Conservation (phyloP, 257 asterid genomes). For the Perilla frutescens region DNA sequence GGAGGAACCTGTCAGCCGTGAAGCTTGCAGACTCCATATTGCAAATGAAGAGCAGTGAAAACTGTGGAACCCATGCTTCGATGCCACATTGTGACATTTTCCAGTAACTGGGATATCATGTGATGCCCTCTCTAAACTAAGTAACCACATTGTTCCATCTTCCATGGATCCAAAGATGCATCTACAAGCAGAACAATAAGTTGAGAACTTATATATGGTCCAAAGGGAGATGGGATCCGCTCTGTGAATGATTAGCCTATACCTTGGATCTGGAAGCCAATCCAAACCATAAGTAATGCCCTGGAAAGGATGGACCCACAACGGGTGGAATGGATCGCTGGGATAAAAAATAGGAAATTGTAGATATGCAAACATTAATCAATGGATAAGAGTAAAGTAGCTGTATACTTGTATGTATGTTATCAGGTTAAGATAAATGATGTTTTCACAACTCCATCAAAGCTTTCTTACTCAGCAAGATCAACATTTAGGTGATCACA, state of each 20-base stretch:
- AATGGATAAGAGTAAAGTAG: slow-evolving; percentile 9
- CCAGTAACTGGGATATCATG: slow-evolving; percentile 68
- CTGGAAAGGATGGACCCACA: slow-evolving; percentile 70
- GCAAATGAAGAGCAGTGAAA: slow-evolving; percentile 68
- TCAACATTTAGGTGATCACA: slow-evolving; percentile 16
- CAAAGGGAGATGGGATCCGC: slow-evolving; percentile 19
- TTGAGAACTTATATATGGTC: slow-evolving; percentile 28
- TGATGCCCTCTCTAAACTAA: slow-evolving; percentile 65
- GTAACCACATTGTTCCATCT: slow-evolving; percentile 81
- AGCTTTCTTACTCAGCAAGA: slow-evolving; percentile 17
- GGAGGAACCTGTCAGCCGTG: slow-evolving; percentile 67
- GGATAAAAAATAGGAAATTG: slow-evolving; percentile 35
- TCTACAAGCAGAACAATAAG: slow-evolving; percentile 47
- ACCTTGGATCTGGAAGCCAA: slow-evolving; percentile 93
- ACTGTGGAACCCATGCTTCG: slow-evolving; percentile 62
- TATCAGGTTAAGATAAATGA: background rate
- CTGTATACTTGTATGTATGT: background rate
- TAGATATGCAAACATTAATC: slow-evolving; percentile 26
- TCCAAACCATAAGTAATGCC: slow-evolving; percentile 64
- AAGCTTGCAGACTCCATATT: slow-evolving; percentile 81
- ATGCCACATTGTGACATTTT: slow-evolving; percentile 48
- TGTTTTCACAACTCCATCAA: background rate
- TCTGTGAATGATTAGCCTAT: slow-evolving; percentile 30
- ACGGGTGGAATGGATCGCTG: slow-evolving; percentile 94
- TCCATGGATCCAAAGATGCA: slow-evolving; percentile 70